phyloP scores from a whole-genome alignment of 106 monocot genomes.

The Phalaenopsis aphrodite region DNA sequence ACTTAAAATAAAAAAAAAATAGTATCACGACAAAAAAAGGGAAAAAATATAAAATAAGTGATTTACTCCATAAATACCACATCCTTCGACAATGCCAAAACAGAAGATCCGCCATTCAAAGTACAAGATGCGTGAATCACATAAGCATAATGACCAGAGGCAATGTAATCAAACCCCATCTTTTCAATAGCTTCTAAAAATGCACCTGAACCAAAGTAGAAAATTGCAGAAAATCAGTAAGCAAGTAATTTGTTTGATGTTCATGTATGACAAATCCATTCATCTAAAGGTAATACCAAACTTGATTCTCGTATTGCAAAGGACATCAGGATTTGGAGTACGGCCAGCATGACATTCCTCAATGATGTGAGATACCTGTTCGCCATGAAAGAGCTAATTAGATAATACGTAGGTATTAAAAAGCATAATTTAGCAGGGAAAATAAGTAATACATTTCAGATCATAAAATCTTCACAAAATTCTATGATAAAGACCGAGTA shows the following conservation, averaged over 20 bases:
- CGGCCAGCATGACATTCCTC: constrained; percentile 82
- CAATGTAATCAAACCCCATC: constrained; percentile 92
- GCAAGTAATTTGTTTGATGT: background rate
- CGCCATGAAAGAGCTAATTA: background rate
- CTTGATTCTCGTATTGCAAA: constrained; percentile 98
- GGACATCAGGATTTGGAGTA: constrained; percentile 97
- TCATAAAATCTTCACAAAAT: background rate
- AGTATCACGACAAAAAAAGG: background rate
- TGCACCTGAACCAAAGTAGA: constrained; percentile 45
- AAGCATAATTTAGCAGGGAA: background rate
- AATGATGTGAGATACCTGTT: constrained; percentile 87
- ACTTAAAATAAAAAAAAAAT: background rate
- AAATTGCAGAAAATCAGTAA: constrained; percentile 1
- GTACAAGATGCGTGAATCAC: constrained; percentile 45
- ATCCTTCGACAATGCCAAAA: constrained; percentile 76
- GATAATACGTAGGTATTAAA: background rate
- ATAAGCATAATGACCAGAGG: constrained; percentile 93
- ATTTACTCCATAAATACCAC: constrained; percentile 36
- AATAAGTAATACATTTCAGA: too few species aligned
- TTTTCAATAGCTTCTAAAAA: constrained; percentile 70
- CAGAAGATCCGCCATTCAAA: constrained; percentile 29
- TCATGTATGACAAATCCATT: background rate
- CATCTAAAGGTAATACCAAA: constrained; percentile 48
- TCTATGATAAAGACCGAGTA: background rate
- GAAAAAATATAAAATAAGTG: background rate